Evolutionary conservation across 768 basidiomycete genomes (phyloP).

Genomic region (Tubosaeta sp.): DNA sequence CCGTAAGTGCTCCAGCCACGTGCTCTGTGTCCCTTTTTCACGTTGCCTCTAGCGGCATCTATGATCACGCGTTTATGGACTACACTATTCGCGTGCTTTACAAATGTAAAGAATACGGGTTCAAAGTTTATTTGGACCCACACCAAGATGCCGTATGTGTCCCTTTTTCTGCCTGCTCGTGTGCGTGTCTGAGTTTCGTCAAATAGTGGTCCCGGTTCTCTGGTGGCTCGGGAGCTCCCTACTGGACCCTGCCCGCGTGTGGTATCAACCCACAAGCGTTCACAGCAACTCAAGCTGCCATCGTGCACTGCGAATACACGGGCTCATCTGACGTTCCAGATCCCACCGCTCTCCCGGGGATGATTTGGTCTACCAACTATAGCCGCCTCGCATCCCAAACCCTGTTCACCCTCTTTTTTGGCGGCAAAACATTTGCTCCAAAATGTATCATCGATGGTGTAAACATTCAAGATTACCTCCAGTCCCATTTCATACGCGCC

Average conservation of each 20-base stretch:
- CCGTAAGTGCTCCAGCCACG: constrained; percentile 62
- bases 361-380: constrained; percentile 98
- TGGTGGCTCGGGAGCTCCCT: constrained; percentile 92
- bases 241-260: constrained; percentile 88
- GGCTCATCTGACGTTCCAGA: constrained; percentile 47
- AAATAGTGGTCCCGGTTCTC: constrained; percentile 90
- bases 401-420: constrained; percentile 93
- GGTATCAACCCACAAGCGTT: constrained; percentile 86
- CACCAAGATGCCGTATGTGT: constrained; percentile 93
- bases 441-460: constrained; percentile 86
- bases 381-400: constrained; percentile 84
- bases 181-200: neutral
- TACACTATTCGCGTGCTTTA: constrained; percentile 83
- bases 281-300: constrained; percentile 78
- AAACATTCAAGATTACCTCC: constrained; percentile 89
- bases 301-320: constrained; percentile 89
- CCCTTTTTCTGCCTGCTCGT: neutral
- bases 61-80: constrained; percentile 89
- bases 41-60: constrained; percentile 59
- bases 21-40: neutral
- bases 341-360: constrained; percentile 77
- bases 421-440: constrained; percentile 84
- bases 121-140: constrained; percentile 89
- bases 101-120: constrained; percentile 90
- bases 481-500: constrained; percentile 71